Evolutionary conservation across 2,329 filamentous ascomycete species (phyloP).

Genomic region (Cordyceps militaris): DNA sequence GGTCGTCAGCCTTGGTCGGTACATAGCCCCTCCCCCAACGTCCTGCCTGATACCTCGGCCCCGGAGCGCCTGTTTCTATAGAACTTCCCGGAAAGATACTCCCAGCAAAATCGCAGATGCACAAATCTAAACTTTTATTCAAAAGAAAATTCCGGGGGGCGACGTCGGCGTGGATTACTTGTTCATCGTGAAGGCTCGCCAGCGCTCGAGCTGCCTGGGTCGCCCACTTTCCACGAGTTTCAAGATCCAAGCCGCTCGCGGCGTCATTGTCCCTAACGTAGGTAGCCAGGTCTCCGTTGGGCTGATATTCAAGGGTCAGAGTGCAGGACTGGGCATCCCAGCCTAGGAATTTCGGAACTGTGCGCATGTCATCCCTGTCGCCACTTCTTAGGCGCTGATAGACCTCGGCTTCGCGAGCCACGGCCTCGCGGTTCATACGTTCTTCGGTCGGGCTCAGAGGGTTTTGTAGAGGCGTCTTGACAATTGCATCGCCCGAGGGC

Average conservation of each 20-base stretch:
- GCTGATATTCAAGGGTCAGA: conserved; percentile 22
- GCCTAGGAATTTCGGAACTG: conserved; percentile 17
- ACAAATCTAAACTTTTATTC: conserved; percentile 26
- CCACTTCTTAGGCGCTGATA: conserved; percentile 19
- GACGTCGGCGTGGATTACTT: conserved; percentile 34
- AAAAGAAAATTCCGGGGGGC: conserved; percentile 33
- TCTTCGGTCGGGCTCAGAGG: conserved; percentile 12
- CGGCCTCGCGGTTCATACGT: conserved; percentile 14
- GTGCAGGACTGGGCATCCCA: conserved; percentile 20
- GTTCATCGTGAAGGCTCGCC: conserved; percentile 27
- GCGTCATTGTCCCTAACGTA: conserved; percentile 16
- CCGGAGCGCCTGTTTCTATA: conserved; percentile 17
- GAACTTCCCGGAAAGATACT: conserved; percentile 23
- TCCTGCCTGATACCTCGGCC: conserved; percentile 19
- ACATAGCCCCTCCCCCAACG: conserved; percentile 20
- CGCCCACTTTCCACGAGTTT: conserved; percentile 23
- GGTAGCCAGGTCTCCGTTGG: conserved; percentile 21
- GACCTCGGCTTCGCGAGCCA: conserved; percentile 20
- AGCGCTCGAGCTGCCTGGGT: conserved; percentile 28
- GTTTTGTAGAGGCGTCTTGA: conserved; percentile 19
- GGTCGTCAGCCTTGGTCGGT: conserved; percentile 20
- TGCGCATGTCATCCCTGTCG: conserved; percentile 8
- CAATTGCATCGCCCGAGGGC: conserved; percentile 17
- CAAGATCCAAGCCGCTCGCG: neutral
- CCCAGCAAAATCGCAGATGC: conserved; percentile 31